Conservation (phyloP, 129 eudicot genomes). For the Dittrichia graveolens region DNA sequence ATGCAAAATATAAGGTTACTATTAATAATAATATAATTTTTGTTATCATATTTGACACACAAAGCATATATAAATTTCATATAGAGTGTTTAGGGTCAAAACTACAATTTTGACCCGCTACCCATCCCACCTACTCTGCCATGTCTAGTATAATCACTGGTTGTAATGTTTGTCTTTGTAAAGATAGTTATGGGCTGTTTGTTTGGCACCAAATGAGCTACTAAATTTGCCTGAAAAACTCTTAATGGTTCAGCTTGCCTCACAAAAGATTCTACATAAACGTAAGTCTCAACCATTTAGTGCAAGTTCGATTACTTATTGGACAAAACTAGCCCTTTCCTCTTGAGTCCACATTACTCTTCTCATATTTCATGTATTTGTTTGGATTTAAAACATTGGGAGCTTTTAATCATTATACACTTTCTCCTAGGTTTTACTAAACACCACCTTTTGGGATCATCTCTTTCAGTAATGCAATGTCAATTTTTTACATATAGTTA, state of each 20-base stretch:
- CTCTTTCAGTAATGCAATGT: neutral
- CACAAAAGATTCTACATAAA: neutral
- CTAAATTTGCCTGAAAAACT: neutral
- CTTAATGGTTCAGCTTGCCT: neutral
- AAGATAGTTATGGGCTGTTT: neutral
- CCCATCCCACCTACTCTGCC: neutral
- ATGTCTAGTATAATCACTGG: neutral
- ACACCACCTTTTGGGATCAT: neutral
- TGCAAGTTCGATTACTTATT: too few relatives aligned
- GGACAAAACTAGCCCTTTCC: too few relatives aligned
- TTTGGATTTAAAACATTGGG: neutral
- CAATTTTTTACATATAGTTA: neutral
- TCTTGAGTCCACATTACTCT: neutral
- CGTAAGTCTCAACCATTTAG: too few relatives aligned
- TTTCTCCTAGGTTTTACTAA: neutral
- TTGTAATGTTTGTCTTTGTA: neutral
- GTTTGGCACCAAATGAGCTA: slow-evolving; percentile 5
- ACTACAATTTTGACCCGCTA: neutral
- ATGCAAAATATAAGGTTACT: neutral
- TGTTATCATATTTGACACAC: neutral
- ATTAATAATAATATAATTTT: neutral
- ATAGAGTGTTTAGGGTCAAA: neutral
- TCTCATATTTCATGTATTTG: neutral
- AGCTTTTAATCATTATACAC: neutral
- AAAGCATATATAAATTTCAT: neutral